phyloP scores from a whole-genome alignment of 495 filamentous ascomycete species.

The Penicillium alfredii region DNA sequence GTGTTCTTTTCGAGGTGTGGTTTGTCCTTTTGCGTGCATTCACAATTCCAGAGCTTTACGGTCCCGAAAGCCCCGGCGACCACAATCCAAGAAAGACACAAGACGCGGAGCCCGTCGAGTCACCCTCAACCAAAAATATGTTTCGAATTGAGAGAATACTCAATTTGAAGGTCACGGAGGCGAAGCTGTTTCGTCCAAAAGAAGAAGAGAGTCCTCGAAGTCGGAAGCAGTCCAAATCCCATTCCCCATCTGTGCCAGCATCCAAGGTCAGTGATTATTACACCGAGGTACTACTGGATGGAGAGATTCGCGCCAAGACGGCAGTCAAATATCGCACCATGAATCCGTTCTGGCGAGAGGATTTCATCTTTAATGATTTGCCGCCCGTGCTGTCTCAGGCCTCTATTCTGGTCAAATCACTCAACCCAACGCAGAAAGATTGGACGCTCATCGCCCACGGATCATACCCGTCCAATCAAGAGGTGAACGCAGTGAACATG shows the following conservation, averaged over 20 bases:
- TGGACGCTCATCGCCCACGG: conserved; percentile 48
- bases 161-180: conserved; percentile 55
- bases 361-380: conserved; percentile 79
- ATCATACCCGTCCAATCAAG: conserved; percentile 38
- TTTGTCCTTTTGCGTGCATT: conserved; percentile 90
- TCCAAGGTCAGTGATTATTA: conserved; percentile 55
- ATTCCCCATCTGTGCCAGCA: conserved; percentile 24
- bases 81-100: conserved; percentile 21
- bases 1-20: conserved; percentile 94
- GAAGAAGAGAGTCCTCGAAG: conserved; percentile 30
- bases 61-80: conserved; percentile 34
- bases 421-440: conserved; percentile 48
- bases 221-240: conserved; percentile 37
- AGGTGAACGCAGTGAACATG: conserved; percentile 37
- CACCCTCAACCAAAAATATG: conserved; percentile 44
- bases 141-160: conserved; percentile 62
- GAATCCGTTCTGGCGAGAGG: conserved; percentile 93
- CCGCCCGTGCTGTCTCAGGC: conserved; percentile 72
- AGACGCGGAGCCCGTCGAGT: conserved; percentile 13
- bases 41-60: conserved; percentile 89
- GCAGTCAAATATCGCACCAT: conserved; percentile 73
- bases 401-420: conserved; percentile 73
- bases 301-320: conserved; percentile 80
- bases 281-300: conserved; percentile 87
- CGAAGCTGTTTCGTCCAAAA: conserved; percentile 41